phyloP scores from a whole-genome alignment of 2,329 filamentous ascomycete genomes.

The Microsporum ferrugineum region DNA sequence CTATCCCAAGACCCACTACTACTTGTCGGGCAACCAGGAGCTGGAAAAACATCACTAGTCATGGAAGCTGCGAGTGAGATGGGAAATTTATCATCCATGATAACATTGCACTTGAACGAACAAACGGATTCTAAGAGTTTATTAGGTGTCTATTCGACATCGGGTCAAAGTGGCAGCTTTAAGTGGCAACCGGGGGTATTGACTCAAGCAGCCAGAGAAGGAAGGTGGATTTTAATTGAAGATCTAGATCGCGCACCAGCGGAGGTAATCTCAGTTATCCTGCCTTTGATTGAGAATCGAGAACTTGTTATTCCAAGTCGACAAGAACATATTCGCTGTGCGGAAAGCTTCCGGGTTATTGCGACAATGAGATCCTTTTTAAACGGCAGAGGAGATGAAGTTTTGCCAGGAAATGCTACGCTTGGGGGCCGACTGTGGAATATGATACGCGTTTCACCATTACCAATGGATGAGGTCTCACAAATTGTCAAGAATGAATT shows the following conservation, averaged over 20 bases:
- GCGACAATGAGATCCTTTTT: conserved; percentile 69
- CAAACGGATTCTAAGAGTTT: conserved; percentile 97
- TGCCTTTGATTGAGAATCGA: conserved; percentile 85
- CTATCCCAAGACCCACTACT: conserved; percentile 61
- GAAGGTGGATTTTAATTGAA: conserved; percentile 93
- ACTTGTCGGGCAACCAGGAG: conserved; percentile 69
- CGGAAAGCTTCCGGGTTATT: conserved; percentile 77
- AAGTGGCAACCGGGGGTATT: conserved; percentile 85
- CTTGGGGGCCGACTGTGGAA: conserved; percentile 83
- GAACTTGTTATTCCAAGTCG: conserved; percentile 82
- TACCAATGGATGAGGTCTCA: conserved; percentile 58
- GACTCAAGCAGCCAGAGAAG: conserved; percentile 86
- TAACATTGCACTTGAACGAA: conserved; percentile 92
- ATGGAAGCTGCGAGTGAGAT: conserved; percentile 71
- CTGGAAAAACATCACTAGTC: conserved; percentile 79
- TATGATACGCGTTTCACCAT: conserved; percentile 55
- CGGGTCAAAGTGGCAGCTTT: conserved; percentile 77
- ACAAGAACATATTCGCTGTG: conserved; percentile 72
- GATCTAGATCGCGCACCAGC: conserved; percentile 90
- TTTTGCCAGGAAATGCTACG: conserved; percentile 54
- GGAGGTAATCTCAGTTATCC: conserved; percentile 83
- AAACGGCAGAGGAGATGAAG: conserved; percentile 58
- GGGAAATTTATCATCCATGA: conserved; percentile 68
- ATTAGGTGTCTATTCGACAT: conserved; percentile 85
- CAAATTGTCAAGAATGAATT: conserved; percentile 61